These are phyloP conservation scores for Papiliotrema nemorosa DNA, from an alignment of 1,284 basidiomycete species.

Conservation along the genomic window DNA sequence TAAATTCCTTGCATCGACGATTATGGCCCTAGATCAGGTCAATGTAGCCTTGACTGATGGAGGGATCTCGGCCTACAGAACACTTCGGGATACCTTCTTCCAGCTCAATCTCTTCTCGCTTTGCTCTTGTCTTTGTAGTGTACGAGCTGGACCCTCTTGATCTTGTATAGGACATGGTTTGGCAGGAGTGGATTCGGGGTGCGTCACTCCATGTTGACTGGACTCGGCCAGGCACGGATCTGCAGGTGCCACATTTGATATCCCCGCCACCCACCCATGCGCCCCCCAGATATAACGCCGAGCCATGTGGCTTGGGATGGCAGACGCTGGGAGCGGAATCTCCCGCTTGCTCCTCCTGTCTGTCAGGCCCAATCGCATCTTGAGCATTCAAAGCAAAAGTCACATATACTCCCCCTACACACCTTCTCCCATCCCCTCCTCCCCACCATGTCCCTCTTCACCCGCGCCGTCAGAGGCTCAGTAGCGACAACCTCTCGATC, in stretches of 20 bases:
- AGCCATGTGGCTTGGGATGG: not conserved
- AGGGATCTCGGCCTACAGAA: constrained; percentile 15
- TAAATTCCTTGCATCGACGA: constrained; percentile 14
- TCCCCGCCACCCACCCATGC: not conserved
- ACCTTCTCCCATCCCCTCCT: not conserved
- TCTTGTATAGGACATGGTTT: constrained; percentile 9
- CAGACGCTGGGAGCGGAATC: not conserved
- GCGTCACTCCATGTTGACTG: not conserved
- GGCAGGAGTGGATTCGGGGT: no score
- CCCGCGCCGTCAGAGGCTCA: constrained; percentile 22
- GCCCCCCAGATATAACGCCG: constrained; percentile 1
- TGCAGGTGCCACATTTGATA: not conserved
- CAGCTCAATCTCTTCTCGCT: not conserved
- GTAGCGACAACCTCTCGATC: constrained; percentile 51
- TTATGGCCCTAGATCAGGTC: constrained; percentile 21
- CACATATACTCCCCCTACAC: not conserved
- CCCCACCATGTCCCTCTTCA: constrained; percentile 32
- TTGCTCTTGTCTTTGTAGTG: not conserved
- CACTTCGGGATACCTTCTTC: constrained; percentile 14
- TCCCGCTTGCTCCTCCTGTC: constrained; percentile 1
- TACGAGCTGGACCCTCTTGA: constrained; percentile 2
- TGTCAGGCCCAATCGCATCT: constrained; percentile 1
- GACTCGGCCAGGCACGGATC: not conserved
- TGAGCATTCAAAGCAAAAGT: not conserved
- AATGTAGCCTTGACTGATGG: not conserved